phyloP scores from a whole-genome alignment of 768 basidiomycete species.

The Mycena alexandri region DNA sequence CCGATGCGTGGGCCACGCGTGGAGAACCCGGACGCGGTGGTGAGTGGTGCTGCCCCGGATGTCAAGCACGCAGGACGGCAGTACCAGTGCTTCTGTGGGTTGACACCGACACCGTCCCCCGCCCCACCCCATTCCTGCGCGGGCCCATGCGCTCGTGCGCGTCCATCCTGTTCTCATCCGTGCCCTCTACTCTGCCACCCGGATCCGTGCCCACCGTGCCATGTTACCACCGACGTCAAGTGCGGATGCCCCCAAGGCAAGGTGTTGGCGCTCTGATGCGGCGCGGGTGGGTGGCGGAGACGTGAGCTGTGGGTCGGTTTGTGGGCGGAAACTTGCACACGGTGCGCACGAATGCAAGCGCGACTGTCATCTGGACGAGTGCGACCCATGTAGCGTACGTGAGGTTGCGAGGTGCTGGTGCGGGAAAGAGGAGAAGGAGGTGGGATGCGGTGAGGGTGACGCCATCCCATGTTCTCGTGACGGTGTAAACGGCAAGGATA shows the following conservation, averaged over 20 bases:
- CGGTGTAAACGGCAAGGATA: too few species aligned
- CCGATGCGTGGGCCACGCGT: conserved; percentile 78
- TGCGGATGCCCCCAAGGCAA: conserved; percentile 83
- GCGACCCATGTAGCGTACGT: conserved; percentile 69
- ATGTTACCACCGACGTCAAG: conserved; percentile 77
- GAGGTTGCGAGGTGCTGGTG: conserved; percentile 83
- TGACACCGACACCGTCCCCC: conserved; percentile 78
- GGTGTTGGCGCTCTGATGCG: conserved; percentile 70
- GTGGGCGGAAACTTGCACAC: conserved; percentile 68
- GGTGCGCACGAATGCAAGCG: conserved; percentile 78
- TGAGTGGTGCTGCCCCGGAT: conserved; percentile 95
- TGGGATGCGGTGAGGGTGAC: conserved; percentile 76
- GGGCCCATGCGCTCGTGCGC: conserved; percentile 71
- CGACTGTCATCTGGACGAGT: conserved; percentile 83
- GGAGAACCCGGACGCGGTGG: conserved; percentile 73
- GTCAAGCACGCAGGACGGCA: conserved; percentile 81
- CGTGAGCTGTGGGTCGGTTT: conserved; percentile 60
- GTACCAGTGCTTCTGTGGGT: conserved; percentile 89
- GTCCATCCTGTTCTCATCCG: conserved; percentile 79
- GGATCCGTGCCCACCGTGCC: conserved; percentile 96
- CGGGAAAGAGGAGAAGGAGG: conserved; percentile 70
- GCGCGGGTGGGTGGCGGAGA: conserved; percentile 46
- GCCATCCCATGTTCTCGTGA: conserved; percentile 55
- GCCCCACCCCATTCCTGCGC: conserved; percentile 85
- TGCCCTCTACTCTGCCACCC: conserved; percentile 93